These are phyloP conservation scores for Komagataella mondaviorum DNA, from an alignment of 805 yeast species.

Conservation along the genomic window DNA sequence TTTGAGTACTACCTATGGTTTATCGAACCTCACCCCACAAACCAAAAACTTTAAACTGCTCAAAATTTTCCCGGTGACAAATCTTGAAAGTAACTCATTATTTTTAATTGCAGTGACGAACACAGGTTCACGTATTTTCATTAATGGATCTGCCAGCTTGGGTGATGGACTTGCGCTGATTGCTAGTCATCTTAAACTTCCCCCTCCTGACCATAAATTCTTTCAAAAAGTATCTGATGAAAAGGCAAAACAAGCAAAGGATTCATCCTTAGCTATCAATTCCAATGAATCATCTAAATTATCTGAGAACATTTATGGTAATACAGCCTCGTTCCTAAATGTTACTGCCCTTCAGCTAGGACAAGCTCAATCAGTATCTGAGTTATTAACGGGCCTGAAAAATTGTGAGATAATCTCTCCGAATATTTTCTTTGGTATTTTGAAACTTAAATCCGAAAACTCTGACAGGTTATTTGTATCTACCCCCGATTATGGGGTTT, in stretches of 20 bases:
- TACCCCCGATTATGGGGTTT: slow-evolving; percentile 74
- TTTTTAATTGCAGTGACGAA: slow-evolving; percentile 69
- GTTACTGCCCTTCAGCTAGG: slow-evolving; percentile 22
- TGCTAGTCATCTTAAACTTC: slow-evolving; percentile 28
- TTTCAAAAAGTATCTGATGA: slow-evolving; percentile 17
- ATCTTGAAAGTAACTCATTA: slow-evolving; percentile 51
- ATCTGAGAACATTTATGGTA: not conserved
- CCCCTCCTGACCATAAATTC: slow-evolving; percentile 23
- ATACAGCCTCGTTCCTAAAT: not conserved
- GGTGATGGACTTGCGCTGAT: slow-evolving; percentile 17
- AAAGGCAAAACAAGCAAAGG: slow-evolving; percentile 22
- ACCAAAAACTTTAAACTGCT: slow-evolving; percentile 46
- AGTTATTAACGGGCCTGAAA: slow-evolving; percentile 41
- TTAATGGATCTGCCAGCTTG: slow-evolving; percentile 30
- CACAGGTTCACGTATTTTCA: slow-evolving; percentile 70
- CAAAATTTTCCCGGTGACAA: slow-evolving; percentile 46
- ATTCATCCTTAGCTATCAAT: not conserved
- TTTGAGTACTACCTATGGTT: slow-evolving; percentile 24
- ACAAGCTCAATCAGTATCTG: slow-evolving; percentile 41
- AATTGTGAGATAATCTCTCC: slow-evolving; percentile 62
- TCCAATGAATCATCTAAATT: not conserved
- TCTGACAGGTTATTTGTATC: slow-evolving; percentile 48
- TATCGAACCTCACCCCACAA: slow-evolving; percentile 30
- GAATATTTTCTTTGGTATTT: slow-evolving; percentile 71
- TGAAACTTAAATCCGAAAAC: slow-evolving; percentile 15